Evolutionary conservation across 352 stramenopile species (phyloP), one percentile per base, ranked within the genome.

Genomic region (Phytophthora pseudosyringae): DNA sequence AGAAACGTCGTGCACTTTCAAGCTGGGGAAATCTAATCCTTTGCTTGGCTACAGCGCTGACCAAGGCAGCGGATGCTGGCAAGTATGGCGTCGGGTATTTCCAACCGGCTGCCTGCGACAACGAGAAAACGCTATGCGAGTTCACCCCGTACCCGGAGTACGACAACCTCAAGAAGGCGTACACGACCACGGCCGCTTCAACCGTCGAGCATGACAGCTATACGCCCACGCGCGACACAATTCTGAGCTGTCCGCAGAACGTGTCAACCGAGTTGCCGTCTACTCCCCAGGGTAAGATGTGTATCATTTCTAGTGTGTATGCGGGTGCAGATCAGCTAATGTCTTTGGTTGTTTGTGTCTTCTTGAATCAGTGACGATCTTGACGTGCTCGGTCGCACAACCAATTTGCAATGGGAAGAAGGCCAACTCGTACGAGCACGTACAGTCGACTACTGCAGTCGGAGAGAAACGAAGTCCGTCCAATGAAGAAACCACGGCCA

Each of bases 81-180:
- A 81, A 83, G 39, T 89, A 83, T 60, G 83, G 83, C 6, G 64
- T 90, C 10, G 77, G 77, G 4, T 90, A 90, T 67, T 91, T 89
- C 50, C 44, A 73, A 25, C 80, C 83, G 15, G 73, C 85, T 38
- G 59, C 83, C 33, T 90, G 83, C 43, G 73, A 90, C 69, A 76
- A 88, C 53, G 59, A 83, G 36, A 62, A 52, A 3, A 69, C 67
- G 1, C 58, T 64, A 45, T 89, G 80, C 65, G 60, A 69, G 21
- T 90, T 88, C 50, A 81, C 56, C 10, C 57, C 75, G 21, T 89
- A 89, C 40, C 80, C 80, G 15, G 79, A 90, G 57, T 88, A 80
- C 50, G 67, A 84, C 8, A 83, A 88, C 63, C 69, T 91, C 5
- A 80, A 79, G 50, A 74, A 52, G 31, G 75, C 73, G 8, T 91